Conservation (phyloP, 345 rosid genomes). For the Linum lewisii region DNA sequence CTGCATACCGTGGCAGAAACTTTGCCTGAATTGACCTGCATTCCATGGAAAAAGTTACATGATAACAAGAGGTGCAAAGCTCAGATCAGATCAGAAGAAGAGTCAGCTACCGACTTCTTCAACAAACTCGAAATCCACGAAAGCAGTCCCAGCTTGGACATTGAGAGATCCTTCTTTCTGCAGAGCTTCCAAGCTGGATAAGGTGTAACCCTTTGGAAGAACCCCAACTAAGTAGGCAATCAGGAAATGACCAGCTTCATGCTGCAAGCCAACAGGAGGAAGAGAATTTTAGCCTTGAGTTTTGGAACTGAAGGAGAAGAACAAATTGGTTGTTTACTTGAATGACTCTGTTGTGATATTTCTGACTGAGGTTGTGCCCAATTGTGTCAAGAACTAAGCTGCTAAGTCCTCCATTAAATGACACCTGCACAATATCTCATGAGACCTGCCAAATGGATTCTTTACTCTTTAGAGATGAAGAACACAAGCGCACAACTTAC, state of each 20-base stretch:
- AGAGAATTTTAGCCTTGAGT: not conserved
- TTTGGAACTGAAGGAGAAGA: not conserved
- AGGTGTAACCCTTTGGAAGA: conserved; percentile 67
- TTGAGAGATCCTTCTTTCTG: conserved; percentile 85
- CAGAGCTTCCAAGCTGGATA: conserved; percentile 71
- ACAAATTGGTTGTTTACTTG: conserved; percentile 35
- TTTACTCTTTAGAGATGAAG: not conserved
- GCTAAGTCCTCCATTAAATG: conserved; percentile 78
- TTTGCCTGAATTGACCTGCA: conserved; percentile 72
- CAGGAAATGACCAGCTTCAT: conserved; percentile 98
- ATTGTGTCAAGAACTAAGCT: conserved; percentile 72
- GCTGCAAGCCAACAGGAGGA: conserved; percentile 30
- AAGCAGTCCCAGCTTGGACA: conserved; percentile 87
- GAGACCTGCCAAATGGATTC: not conserved
- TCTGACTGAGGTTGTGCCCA: conserved; percentile 66
- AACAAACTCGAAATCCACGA: conserved; percentile 79
- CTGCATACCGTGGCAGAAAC: conserved; percentile 60
- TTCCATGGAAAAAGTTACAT: conserved; percentile 9
- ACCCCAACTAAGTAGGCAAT: conserved; percentile 77
- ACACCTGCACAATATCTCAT: conserved; percentile 35
- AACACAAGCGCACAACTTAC: conserved; percentile 27
- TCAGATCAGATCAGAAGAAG: conserved; percentile 1
- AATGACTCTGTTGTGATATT: conserved; percentile 75
- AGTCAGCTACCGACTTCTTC: conserved; percentile 51
- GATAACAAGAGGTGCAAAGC: not conserved